Evolutionary conservation across 805 yeast genomes (phyloP).

Genomic region (Candida palmyrensis): DNA sequence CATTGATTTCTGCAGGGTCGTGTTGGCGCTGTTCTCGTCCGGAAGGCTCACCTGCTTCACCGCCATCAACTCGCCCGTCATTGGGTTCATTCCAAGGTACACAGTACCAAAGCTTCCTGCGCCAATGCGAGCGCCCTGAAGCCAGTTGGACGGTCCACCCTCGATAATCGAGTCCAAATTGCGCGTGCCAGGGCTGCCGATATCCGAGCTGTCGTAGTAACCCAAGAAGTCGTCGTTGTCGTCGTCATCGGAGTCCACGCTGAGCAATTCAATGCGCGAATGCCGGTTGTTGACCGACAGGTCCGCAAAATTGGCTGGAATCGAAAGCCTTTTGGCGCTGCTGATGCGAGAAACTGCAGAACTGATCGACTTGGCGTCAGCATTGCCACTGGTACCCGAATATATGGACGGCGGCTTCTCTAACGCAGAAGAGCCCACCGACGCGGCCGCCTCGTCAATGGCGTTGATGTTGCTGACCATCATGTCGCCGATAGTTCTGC

Average conservation of each 20-base stretch:
- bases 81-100: slow-evolving; percentile 83
- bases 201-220: background rate
- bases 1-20: slow-evolving; percentile 42
- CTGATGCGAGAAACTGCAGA: slow-evolving; percentile 8
- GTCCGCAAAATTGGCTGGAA: slow-evolving; percentile 26
- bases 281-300: slow-evolving; percentile 22
- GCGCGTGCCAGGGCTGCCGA: background rate
- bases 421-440: slow-evolving; percentile 5
- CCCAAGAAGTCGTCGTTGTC: slow-evolving; percentile 27
- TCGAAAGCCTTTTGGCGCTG: slow-evolving; percentile 16
- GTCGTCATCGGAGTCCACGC: slow-evolving; percentile 31
- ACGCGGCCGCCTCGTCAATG: slow-evolving; percentile 40
- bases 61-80: slow-evolving; percentile 95
- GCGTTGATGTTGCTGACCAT: slow-evolving; percentile 51
- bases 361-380: slow-evolving; percentile 14
- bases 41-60: slow-evolving; percentile 88
- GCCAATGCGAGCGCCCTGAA: slow-evolving; percentile 89
- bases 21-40: slow-evolving; percentile 26
- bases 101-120: slow-evolving; percentile 95
- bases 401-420: slow-evolving; percentile 22
- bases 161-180: slow-evolving; percentile 24
- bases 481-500: slow-evolving; percentile 60
- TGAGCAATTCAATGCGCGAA: slow-evolving; percentile 44
- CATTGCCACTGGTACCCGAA: slow-evolving; percentile 10
- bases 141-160: slow-evolving; percentile 76